These are phyloP conservation scores for Podaxis sp. DNA, from an alignment of 768 basidiomycete species.

Conservation along the genomic window DNA sequence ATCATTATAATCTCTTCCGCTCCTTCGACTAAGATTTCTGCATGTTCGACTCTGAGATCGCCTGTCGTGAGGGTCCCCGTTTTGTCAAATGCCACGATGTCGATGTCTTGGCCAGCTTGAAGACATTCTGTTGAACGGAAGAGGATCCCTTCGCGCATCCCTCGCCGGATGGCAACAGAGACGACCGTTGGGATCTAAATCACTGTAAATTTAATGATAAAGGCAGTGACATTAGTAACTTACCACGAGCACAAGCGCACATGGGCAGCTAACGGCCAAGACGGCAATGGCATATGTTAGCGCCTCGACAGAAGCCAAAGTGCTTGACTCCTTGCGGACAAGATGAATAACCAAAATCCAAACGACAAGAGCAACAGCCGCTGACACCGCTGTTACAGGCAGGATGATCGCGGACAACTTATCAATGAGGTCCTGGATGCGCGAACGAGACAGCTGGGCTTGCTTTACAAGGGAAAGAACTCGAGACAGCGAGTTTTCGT, in stretches of 20 bases:
- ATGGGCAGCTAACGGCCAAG: background rate
- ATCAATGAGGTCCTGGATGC: background rate
- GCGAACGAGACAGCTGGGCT: background rate
- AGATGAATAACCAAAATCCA: background rate
- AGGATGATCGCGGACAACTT: background rate
- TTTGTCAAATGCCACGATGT: background rate
- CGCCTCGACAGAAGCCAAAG: background rate
- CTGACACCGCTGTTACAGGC: background rate
- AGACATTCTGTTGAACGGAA: background rate
- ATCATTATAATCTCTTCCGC: background rate
- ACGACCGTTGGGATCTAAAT: background rate
- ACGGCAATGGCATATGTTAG: background rate
- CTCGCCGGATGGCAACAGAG: background rate
- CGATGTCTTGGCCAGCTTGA: background rate
- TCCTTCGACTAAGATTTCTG: background rate
- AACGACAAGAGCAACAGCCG: background rate
- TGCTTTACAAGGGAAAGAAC: background rate
- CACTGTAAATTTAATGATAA: background rate
- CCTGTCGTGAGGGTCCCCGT: background rate
- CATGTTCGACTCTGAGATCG: background rate
- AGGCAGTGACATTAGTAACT: background rate
- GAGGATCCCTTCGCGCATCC: background rate
- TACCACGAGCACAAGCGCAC: background rate
- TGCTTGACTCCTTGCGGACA: background rate
- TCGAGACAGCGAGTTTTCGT: background rate